Base-by-base conservation (phyloP, 495 filamentous ascomycete species). In the Tirmania nivea region DNA sequence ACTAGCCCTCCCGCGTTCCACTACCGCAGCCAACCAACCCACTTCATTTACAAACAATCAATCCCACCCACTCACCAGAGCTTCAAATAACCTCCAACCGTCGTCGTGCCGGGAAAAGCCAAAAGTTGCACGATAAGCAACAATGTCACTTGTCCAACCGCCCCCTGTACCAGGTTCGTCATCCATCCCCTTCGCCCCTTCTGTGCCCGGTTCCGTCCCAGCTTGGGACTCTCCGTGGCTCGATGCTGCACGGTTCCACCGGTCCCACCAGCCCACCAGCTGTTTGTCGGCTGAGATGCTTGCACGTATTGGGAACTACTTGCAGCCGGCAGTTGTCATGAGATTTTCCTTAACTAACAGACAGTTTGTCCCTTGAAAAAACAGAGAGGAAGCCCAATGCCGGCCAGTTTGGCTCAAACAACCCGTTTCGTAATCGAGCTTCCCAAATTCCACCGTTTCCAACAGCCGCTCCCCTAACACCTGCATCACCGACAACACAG, bases 341-440 rank as follows among this genome's bases (percentile, higher is more conserved):
- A 31, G 7, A n/a, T n/a, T 31, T 7, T 3, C 25, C 25, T 7
- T 5, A 31, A 31, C 25, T 31, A 31, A 31, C 25, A 31, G 25
- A 31, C 2, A 31, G 25, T 61, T 51, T 61, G 49, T 52, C 50
- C 49, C 52, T 60, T 60, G 56, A 52, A 60, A 61, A 57, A 54
- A 59, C 42, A 64, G 62, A 59, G 50, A 62, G 61, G 54, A 58
- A 61, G 37, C 61, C 57, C 31, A 59, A 61, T 55, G 51, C 73
- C 12, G 69, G 78, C 65, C 81, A 79, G 63, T 74, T 90, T 63
- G 76, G 78, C 55, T 96, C 90, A 57, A 96, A 96, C 73, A 97
- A 97, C 63, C 90, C 90, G n/a, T 97, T 97, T 66, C 81, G 90
- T 71, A 93, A 93, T 67, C 82, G 83, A 54, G 51, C 63, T 34